Base-by-base conservation (phyloP, 2,329 filamentous ascomycete species). In the Fusarium sp. region DNA sequence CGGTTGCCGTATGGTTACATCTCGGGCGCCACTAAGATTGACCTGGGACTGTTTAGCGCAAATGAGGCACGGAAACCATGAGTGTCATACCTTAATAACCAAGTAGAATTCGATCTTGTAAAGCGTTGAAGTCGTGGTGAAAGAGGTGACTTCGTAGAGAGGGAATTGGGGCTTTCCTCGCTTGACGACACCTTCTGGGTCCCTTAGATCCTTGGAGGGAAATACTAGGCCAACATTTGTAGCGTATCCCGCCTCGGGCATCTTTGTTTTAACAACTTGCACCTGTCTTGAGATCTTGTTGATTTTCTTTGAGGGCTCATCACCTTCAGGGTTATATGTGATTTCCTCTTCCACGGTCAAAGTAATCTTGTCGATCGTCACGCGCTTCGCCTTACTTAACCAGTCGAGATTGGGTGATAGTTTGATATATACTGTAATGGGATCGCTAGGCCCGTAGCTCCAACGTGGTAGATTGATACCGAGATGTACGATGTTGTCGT, bases 101-200 rank as follows among this genome's bases (percentile, higher is more conserved):
- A 98, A 83, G 78, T 95, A 99, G 78, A 98, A 99, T 81, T 99
- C 95, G 77, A 99, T 97, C 81, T 98, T 98, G 84, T 99, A 99
- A 15, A 99, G 87, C 36, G 92, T 95, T 34, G 94, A 97, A 9
- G 93, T 93, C 1, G 96, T 98, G 2, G 96, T 98, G 76, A 99
- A 99, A 1, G 94, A 95, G 34, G 88, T 90, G 45, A 98, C 91
- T 57, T 92, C 89, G 77, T 98, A 97, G 77, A 92, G 89, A 8
- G 96, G 96, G 80, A 98, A 98, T 26, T 91, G 92, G 11, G 93
- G 87, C 79, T 94, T 96, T 24, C 92, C 92, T 73, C 94, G 85
- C 56, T 93, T 93, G 75, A 98, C 85, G 62, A 98, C 91, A 26
- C 96, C 96, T 54, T 98, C 94, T 21, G 88, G 84, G 77, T 98